Evolutionary conservation across 148 eudicot species (phyloP).

Genomic region (Amaranthus hypochondriacus): DNA sequence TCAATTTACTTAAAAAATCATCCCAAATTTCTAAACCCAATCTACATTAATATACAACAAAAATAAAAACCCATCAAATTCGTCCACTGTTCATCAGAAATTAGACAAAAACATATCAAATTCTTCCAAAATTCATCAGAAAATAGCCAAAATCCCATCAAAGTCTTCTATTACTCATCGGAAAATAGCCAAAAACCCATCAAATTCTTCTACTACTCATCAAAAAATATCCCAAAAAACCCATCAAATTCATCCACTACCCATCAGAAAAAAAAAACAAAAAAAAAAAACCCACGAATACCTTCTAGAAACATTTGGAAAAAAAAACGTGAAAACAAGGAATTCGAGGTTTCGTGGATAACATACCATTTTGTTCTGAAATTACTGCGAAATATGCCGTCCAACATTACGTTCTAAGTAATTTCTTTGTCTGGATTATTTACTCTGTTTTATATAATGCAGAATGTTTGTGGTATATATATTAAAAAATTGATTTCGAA

Average conservation of each 20-base stretch:
- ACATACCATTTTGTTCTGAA: constrained; percentile 62
- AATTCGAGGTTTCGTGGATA: neutral
- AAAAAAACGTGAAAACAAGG: constrained; percentile 3
- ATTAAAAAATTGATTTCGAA: neutral
- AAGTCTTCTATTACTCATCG: no score
- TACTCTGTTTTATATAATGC: neutral
- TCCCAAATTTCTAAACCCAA: neutral
- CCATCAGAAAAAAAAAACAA: neutral
- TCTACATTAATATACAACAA: neutral
- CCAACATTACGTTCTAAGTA: constrained; percentile 41
- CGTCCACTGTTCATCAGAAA: no score
- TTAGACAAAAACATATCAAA: neutral
- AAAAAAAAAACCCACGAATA: neutral
- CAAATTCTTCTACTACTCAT: neutral
- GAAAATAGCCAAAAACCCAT: neutral
- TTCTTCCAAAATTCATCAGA: no score
- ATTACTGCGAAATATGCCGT: constrained; percentile 48
- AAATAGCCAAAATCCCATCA: neutral
- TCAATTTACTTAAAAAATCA: neutral
- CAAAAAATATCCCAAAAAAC: neutral
- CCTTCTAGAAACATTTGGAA: neutral
- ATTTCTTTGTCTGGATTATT: neutral
- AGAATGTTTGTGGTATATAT: neutral
- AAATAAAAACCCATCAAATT: neutral
- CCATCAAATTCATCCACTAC: neutral